Percentiles rank a stretch among this genome's conserved stretches.
Evolutionary conservation across 2,329 filamentous ascomycete genomes (phyloP).

Genomic region (Cyphellophora attinorum): DNA sequence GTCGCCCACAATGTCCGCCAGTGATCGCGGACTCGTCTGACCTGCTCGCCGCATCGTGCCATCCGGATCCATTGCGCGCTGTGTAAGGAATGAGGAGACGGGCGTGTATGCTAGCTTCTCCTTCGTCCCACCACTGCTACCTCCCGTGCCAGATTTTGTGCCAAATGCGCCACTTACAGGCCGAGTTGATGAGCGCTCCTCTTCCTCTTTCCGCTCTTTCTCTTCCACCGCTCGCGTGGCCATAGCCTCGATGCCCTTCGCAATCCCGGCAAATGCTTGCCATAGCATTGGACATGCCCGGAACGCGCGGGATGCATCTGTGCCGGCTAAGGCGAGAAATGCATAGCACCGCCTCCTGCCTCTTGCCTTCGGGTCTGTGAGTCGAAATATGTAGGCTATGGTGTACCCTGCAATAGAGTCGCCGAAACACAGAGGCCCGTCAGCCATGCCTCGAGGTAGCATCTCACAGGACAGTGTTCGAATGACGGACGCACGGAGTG

Average conservation of each 20-base stretch:
- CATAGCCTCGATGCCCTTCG: conserved; percentile 39
- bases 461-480: conserved; percentile 49
- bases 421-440: conserved; percentile 50
- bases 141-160: background rate
- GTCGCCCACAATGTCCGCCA: conserved; percentile 50
- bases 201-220: conserved; percentile 32
- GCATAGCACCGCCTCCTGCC: conserved; percentile 49
- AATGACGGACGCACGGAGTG: conserved; percentile 48
- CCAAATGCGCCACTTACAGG: background rate
- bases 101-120: conserved; percentile 36
- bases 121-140: conserved; percentile 2
- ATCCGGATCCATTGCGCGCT: conserved; percentile 46
- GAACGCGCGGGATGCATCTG: conserved; percentile 38
- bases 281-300: conserved; percentile 40
- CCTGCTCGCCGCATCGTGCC: conserved; percentile 44
- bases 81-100: conserved; percentile 49
- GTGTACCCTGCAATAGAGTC: conserved; percentile 48
- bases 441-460: conserved; percentile 45
- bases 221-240: conserved; percentile 36
- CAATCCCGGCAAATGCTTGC: conserved; percentile 45
- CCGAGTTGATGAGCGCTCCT: conserved; percentile 8
- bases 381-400: conserved; percentile 50
- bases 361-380: conserved; percentile 48
- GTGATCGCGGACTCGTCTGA: conserved; percentile 44
- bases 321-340: conserved; percentile 46